Evolutionary conservation across 805 yeast genomes (phyloP), one percentile per base, ranked within the genome.

Genomic region (Spathaspora passalidarum): DNA sequence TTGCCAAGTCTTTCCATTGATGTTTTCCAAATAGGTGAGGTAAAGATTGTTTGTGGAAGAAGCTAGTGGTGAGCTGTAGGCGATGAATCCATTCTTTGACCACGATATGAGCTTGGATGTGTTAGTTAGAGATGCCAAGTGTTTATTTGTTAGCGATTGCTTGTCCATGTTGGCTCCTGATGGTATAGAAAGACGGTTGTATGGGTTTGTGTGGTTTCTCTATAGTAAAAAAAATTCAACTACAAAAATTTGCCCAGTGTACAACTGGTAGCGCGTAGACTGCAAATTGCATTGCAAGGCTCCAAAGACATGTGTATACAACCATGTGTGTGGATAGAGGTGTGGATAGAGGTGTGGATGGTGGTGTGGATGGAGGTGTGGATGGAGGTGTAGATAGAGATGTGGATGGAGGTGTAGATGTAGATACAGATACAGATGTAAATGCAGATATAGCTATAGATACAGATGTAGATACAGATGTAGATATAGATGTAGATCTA

Each of bases 61-160:
- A 16, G 32, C 14, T 40, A 63, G 63, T 32, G 52, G 56, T 34
- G 72, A 65, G 5, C 81, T 67, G 54, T 84, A 88, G 1, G 96
- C 96, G 25, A 91, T 77, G 54, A 88, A 80, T 11, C 97, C 97
- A 53, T 83, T 86, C 52, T 82, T 79, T 9, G 95, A 86, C 96
- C 96, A 89, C 9, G 88, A 76, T 8, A 84, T 73, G 18, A 52
- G 32, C 11, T 49, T 46, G 2, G 58, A 47, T 20, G 46, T 37
- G 4, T 43, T 38, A 17, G 41, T 37, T 4, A 40, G 13, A 5
- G 43, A 44, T 25, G 43, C 40, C 36, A 46, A 32, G 16, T 46
- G 23, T 21, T 42, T 23, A 32, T 42, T 46, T 10, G 38, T 37
- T n/a, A 19, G 7, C 5, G 26, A 8, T 19, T 17, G 42, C 32